Evolutionary conservation across 805 yeast genomes (phyloP).

Genomic region (Barnettozyma vustinii): DNA sequence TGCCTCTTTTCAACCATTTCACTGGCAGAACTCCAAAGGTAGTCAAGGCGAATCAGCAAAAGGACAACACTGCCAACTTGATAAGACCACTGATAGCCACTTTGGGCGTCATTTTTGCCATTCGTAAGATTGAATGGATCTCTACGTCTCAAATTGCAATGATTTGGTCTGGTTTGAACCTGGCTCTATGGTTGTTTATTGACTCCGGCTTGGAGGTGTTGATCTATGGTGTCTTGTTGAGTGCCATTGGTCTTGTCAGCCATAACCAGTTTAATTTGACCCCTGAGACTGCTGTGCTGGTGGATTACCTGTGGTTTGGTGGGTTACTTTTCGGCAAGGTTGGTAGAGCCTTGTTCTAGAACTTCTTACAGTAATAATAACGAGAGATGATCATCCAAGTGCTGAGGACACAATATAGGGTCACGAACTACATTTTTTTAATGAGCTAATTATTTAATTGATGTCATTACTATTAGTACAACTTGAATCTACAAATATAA

Average conservation of each 20-base stretch:
- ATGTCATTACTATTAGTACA: background rate
- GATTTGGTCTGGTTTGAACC: slow-evolving; percentile 57
- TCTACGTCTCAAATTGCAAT: slow-evolving; percentile 59
- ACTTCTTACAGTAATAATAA: background rate
- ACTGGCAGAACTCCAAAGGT: background rate
- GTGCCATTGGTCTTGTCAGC: slow-evolving; percentile 45
- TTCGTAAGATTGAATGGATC: slow-evolving; percentile 65
- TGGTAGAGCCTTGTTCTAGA: slow-evolving; percentile 47
- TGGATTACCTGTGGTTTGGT: slow-evolving; percentile 55
- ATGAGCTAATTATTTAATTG: background rate
- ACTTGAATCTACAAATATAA: too few relatives aligned
- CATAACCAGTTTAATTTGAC: slow-evolving; percentile 26
- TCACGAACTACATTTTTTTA: slow-evolving; percentile 23
- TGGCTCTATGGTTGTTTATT: slow-evolving; percentile 60
- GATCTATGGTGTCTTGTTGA: slow-evolving; percentile 11
- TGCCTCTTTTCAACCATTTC: slow-evolving; percentile 37
- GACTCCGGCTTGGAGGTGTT: slow-evolving; percentile 35
- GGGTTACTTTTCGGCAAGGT: slow-evolving; percentile 64
- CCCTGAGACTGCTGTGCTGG: slow-evolving; percentile 9
- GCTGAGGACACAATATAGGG: background rate
- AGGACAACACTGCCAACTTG: slow-evolving; percentile 11
- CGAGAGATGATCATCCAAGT: background rate
- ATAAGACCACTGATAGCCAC: slow-evolving; percentile 50
- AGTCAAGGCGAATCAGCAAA: background rate
- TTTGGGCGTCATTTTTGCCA: slow-evolving; percentile 66